Evolutionary conservation across 257 asterid genomes (phyloP), one percentile per base, ranked within the genome.

Genomic region (Paulownia fortunei): DNA sequence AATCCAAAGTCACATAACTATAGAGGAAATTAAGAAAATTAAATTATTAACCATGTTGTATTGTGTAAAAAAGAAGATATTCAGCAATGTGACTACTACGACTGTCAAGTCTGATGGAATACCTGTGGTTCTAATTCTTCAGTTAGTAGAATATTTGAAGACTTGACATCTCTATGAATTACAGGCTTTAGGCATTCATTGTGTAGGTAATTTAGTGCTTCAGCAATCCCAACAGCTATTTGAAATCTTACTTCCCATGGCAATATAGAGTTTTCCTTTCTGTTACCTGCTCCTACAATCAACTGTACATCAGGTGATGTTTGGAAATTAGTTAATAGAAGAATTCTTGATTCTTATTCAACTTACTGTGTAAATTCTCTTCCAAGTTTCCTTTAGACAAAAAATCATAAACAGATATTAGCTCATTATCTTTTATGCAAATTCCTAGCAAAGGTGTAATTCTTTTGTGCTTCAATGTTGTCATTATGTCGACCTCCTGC

Each of bases 1-100:
- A 96, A 83, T 42, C 99, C 99, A 64, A 96, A 93, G 85, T 96
- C 99, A 0, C 92, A 83, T 81, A 96, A 84, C 98, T 96, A 77
- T 76, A 1, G 9, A 27, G 36, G 24, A 83, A 52, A 81, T 32
- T 15, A 51, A 62, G 26, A 46, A 73, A 58, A 19, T 55, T 26
- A 46, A 66, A 30, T 12, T 39, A 39, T n/a, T 49, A 68, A 69
- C 23, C 16, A 62, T 63, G 64, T 15, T 60, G 6, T 12, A 54
- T 37, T 49, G 47, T 30, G 42, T 34, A 56, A 44, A 23, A 62
- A 27, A 1, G 6, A 34, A 16, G n/a, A n/a, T n/a, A n/a, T n/a
- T n/a, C n/a, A n/a, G n/a, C n/a, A n/a, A n/a, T 18, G 47, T 60
- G 41, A 21, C 64, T 39, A 13, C 39, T 76, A 63, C 54, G 41